Evolutionary conservation across 1,284 basidiomycete genomes (phyloP).

Genomic region (Dichomitus squalens): DNA sequence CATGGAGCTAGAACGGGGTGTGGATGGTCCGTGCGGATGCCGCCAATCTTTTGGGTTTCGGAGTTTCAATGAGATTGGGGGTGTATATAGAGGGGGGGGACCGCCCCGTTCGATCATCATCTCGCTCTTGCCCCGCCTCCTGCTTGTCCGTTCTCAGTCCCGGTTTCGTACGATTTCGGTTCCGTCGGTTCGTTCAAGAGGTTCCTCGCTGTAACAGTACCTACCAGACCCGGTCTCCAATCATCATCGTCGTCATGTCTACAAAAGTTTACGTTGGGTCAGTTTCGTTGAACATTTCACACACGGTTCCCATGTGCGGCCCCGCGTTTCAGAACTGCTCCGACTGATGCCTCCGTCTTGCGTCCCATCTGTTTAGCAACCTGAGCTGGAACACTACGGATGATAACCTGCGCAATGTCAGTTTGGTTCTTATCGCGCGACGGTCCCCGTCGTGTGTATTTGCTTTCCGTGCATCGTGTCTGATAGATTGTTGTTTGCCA

Average conservation of each 20-base stretch:
- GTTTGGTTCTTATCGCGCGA: slow-evolving; percentile 50
- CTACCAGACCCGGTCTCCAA: slow-evolving; percentile 38
- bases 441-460: slow-evolving; percentile 39
- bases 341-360: slow-evolving; percentile 36
- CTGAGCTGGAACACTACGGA: slow-evolving; percentile 95
- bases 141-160: slow-evolving; percentile 34
- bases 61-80: slow-evolving; percentile 32
- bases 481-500: slow-evolving; percentile 29
- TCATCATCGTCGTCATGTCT: slow-evolving; percentile 52
- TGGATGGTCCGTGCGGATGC: slow-evolving; percentile 22
- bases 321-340: slow-evolving; percentile 16
- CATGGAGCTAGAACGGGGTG: slow-evolving; percentile 20
- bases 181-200: slow-evolving; percentile 49
- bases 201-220: slow-evolving; percentile 46
- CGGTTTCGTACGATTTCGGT: slow-evolving; percentile 36
- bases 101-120: slow-evolving; percentile 28
- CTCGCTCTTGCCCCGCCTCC: slow-evolving; percentile 31
- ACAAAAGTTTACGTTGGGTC: slow-evolving; percentile 87
- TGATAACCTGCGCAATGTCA: slow-evolving; percentile 84
- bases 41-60: slow-evolving; percentile 27
- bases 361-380: slow-evolving; percentile 60
- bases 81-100: slow-evolving; percentile 51
- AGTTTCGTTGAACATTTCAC: slow-evolving; percentile 42
- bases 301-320: slow-evolving; percentile 12
- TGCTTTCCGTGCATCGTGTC: slow-evolving; percentile 32